Evolutionary conservation across 2,329 filamentous ascomycete species (phyloP).

Genomic region (Grosmannia huntii): DNA sequence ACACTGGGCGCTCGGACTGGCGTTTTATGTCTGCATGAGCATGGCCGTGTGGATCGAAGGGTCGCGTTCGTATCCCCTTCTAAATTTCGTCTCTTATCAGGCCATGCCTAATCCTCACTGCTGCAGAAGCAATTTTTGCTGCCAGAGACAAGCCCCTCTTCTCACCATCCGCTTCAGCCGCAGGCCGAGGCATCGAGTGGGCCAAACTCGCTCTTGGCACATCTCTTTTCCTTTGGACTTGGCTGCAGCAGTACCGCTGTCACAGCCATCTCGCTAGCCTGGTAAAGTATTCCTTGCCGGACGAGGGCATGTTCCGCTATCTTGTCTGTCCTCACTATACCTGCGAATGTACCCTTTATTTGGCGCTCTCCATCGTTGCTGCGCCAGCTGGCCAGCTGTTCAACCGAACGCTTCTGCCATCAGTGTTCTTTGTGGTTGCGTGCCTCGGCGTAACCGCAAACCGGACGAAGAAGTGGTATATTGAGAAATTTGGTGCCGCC

Average conservation of each 20-base stretch:
- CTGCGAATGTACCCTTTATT: slow-evolving; percentile 74
- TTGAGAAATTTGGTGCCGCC: slow-evolving; percentile 56
- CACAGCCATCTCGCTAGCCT: slow-evolving; percentile 58
- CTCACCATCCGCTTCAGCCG: not conserved
- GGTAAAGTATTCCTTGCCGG: slow-evolving; percentile 72
- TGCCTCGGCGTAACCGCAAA: slow-evolving; percentile 76
- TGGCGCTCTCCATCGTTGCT: slow-evolving; percentile 60
- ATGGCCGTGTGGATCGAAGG: slow-evolving; percentile 78
- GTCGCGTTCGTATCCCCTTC: slow-evolving; percentile 38
- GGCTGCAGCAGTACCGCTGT: slow-evolving; percentile 60
- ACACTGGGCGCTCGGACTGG: slow-evolving; percentile 68
- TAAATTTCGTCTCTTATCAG: not conserved
- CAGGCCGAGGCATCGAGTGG: slow-evolving; percentile 7
- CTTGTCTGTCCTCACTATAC: slow-evolving; percentile 85
- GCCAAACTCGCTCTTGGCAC: slow-evolving; percentile 42
- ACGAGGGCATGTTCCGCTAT: slow-evolving; percentile 55
- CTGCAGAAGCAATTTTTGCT: slow-evolving; percentile 11
- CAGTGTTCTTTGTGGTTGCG: slow-evolving; percentile 56
- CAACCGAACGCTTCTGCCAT: slow-evolving; percentile 63
- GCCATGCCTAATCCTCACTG: not conserved
- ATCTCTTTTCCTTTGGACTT: slow-evolving; percentile 56
- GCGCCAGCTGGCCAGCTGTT: slow-evolving; percentile 53
- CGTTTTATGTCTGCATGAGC: slow-evolving; percentile 63
- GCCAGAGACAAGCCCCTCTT: slow-evolving; percentile 16
- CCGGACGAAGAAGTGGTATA: slow-evolving; percentile 70